A percentile compares a stretch with the other conserved stretches of the same genome.
Evolutionary conservation across 768 basidiomycete genomes (phyloP).

Genomic region (Auriculariales sp.): DNA sequence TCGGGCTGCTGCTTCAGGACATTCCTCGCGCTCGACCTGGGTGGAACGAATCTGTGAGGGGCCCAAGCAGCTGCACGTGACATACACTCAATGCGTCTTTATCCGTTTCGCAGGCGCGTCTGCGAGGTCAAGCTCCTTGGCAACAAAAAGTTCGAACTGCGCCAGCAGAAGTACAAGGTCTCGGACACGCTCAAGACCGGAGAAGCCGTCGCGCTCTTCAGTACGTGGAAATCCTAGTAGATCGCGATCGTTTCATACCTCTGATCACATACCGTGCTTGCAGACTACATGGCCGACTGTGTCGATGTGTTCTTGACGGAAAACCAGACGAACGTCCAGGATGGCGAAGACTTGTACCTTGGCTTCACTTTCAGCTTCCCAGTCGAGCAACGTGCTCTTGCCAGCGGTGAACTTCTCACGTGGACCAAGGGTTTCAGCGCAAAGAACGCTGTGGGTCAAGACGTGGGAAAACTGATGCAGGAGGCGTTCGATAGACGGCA

Average conservation of each 20-base stretch:
- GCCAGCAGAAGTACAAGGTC: constrained; percentile 94
- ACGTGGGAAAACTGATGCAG: constrained; percentile 80
- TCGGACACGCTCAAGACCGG: constrained; percentile 89
- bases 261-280: not conserved
- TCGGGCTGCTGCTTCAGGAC: constrained; percentile 36
- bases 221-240: constrained; percentile 25
- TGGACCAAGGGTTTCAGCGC: constrained; percentile 97
- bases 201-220: constrained; percentile 75
- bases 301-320: constrained; percentile 90
- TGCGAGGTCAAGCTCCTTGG: constrained; percentile 90
- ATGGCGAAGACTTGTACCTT: constrained; percentile 34
- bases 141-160: constrained; percentile 74
- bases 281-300: constrained; percentile 95
- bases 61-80: not conserved
- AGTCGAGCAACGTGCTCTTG: constrained; percentile 89
- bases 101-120: constrained; percentile 52
- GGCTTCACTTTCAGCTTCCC: constrained; percentile 97
- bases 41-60: constrained; percentile 89
- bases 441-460: constrained; percentile 77
- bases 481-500: constrained; percentile 87
- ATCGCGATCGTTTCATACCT: constrained; percentile 2
- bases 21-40: constrained; percentile 91
- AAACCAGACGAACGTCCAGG: constrained; percentile 22
- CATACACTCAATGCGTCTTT: constrained; percentile 4
- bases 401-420: constrained; percentile 77